Conservation (phyloP, 345 rosid genomes). For the Eutrema heterophyllum region DNA sequence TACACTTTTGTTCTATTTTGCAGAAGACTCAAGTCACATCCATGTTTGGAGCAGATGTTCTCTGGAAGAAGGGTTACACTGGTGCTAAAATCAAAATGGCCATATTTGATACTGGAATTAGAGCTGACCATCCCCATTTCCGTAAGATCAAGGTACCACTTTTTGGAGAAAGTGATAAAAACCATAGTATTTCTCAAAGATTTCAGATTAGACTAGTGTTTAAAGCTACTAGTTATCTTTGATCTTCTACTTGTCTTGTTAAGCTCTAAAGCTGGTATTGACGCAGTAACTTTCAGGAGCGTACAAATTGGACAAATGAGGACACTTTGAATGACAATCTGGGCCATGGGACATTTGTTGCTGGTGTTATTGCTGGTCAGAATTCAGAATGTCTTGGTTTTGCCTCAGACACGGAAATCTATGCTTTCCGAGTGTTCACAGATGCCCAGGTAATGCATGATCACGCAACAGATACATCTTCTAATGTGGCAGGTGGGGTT, state of each 20-base stretch:
- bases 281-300: conserved; percentile 61
- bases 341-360: conserved; percentile 99
- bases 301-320: conserved; percentile 97
- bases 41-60: conserved; percentile 85
- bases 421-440: conserved; percentile 94
- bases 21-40: conserved; percentile 93
- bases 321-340: conserved; percentile 96
- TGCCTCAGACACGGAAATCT: conserved; percentile 90
- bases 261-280: conserved; percentile 31
- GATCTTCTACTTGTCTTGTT: not conserved
- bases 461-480: conserved; percentile 1
- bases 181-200: not conserved
- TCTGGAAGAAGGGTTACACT: conserved; percentile 87
- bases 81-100: conserved; percentile 98
- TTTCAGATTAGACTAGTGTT: not conserved
- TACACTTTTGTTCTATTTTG: conserved; percentile 8
- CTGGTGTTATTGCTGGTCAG: conserved; percentile 94
- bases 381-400: conserved; percentile 90
- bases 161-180: not conserved
- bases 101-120: conserved; percentile 95
- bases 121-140: conserved; percentile 90
- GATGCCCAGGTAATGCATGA: conserved; percentile 93
- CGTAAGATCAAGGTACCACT: conserved; percentile 80
- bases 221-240: not conserved
- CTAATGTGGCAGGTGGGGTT: not conserved